Base-by-base conservation (phyloP, 1,284 basidiomycete species). In the Ustilago bromivora region DNA sequence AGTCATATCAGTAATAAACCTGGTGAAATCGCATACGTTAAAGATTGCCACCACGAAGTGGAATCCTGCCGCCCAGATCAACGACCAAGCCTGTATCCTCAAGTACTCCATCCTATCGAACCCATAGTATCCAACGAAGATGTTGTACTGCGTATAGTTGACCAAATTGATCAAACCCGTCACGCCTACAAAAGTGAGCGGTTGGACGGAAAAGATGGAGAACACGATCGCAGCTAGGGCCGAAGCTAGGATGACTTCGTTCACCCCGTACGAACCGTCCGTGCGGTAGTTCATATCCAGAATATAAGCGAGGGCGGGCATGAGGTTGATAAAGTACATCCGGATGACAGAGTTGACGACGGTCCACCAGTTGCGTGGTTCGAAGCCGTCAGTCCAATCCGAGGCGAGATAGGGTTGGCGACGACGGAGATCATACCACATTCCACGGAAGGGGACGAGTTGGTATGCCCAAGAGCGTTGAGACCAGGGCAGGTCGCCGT, bases 231-330 rank as follows among this genome's bases (percentile, higher is more conserved):
- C 93, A 0, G 94, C 93, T 90, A 97, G 92, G 84, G 84, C 80
- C 1, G 82, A 78, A 32, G 79, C 80, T 36, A 80, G 68, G 56
- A 82, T 84, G 9, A 96, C 93, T 86, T 98, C 96, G 15, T 94
- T 90, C 8, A 98, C 93, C 8, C 94, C 95, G 87, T 96, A 98
- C 78, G 93, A 90, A 32, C 91, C 89, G 1, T 94, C 94, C 0
- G 94, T 95, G 86, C 87, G 84, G 53, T 96, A 93, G 86, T 97
- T 96, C 57, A 98, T 89, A 84, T 98, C 95, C 53, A 98, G 87
- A 19, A 94, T 94, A 86, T 98, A 98, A 1, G 96, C 95, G 57
- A 97, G 92, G 9, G 93, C 94, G 2, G 95, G 95, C 54, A 96
- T 89, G 31, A 95, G 92, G 77, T 86, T 86, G 79, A 85, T 83